Evolutionary conservation across 768 basidiomycete species (phyloP).

Genomic region (Suillus paluster): DNA sequence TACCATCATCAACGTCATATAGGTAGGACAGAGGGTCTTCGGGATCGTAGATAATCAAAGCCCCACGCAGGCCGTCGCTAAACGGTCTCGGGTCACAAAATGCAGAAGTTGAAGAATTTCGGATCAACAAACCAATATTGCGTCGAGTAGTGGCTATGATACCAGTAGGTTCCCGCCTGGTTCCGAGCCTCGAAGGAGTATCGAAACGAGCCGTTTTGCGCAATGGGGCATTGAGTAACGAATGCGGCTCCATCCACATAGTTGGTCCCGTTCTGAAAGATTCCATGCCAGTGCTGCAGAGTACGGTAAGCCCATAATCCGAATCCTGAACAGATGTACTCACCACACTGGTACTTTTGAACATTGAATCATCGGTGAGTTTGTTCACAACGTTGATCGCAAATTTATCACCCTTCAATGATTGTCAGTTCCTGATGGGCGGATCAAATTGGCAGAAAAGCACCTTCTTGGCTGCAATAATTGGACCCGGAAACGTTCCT

Average conservation of each 20-base stretch:
- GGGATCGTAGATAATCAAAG: conserved; percentile 24
- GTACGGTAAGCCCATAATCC: not conserved
- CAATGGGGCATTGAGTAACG: conserved; percentile 46
- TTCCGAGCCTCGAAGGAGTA: conserved; percentile 37
- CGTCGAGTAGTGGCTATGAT: conserved; percentile 23
- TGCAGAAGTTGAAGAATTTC: conserved; percentile 23
- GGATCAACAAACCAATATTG: conserved; percentile 17
- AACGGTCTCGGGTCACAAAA: conserved; percentile 28
- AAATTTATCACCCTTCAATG: conserved; percentile 18
- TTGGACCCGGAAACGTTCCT: not conserved
- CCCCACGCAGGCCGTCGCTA: conserved; percentile 9
- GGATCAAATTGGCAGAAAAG: not conserved
- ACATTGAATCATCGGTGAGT: conserved; percentile 25
- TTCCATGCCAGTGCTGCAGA: conserved; percentile 28
- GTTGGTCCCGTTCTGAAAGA: conserved; percentile 25
- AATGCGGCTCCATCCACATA: conserved; percentile 36
- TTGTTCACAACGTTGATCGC: conserved; percentile 18
- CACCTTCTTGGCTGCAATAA: not conserved
- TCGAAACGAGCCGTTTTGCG: conserved; percentile 36
- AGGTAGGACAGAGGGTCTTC: conserved; percentile 18
- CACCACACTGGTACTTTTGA: conserved; percentile 23
- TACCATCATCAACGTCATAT: conserved; percentile 25
- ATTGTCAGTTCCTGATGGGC: not conserved
- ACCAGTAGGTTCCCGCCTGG: conserved; percentile 47
- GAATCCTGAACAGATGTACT: not conserved